These are phyloP conservation scores for Dovyalis caffra DNA, from an alignment of 345 rosid genomes.

Conservation along the genomic window DNA sequence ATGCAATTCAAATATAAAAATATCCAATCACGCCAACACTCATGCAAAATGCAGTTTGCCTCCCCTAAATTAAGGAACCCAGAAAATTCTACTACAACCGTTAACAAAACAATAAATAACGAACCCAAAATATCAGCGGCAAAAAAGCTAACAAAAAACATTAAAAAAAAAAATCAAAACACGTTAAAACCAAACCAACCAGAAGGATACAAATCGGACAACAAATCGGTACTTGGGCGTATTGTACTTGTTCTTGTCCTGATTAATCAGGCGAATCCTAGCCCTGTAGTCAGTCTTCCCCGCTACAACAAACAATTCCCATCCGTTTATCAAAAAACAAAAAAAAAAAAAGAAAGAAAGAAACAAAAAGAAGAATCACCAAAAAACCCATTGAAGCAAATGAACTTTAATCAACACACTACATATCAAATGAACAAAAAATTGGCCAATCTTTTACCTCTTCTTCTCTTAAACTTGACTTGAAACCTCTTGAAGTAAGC, in stretches of 20 bases:
- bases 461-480: conserved; percentile 72
- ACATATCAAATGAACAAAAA: neutral
- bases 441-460: conserved; percentile 42
- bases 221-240: conserved; percentile 75
- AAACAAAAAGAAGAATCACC: too few species aligned
- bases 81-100: neutral
- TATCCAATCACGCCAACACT: neutral
- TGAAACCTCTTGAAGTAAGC: conserved; percentile 72
- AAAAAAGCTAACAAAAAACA: neutral
- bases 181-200: neutral
- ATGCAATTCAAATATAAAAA: neutral
- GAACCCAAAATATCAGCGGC: neutral
- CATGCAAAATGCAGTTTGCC: neutral
- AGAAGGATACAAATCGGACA: conserved; percentile 59
- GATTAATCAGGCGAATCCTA: conserved; percentile 69
- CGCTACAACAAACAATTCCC: conserved; percentile 22
- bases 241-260: conserved; percentile 77
- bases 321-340: neutral
- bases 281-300: conserved; percentile 83
- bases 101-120: neutral
- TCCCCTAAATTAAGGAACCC: too few species aligned
- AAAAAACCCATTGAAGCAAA: neutral
- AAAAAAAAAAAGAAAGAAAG: neutral
- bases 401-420: neutral
- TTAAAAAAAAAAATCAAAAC: neutral